Conservation (phyloP, 23 red algal genomes). For the Gracilaria gracilis region DNA sequence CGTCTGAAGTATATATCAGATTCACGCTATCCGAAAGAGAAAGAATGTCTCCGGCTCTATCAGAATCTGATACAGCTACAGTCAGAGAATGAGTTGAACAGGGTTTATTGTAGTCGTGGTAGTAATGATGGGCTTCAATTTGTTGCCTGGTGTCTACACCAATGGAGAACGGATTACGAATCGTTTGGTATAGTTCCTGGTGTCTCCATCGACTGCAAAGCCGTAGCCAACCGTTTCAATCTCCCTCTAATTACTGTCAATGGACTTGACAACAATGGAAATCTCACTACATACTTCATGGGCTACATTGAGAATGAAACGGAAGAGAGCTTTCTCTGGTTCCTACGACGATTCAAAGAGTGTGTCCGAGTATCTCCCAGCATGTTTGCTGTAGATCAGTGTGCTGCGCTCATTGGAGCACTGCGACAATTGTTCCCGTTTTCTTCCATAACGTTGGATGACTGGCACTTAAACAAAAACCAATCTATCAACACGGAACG, state of each 20-base stretch:
- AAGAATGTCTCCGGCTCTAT: background rate
- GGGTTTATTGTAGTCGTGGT: background rate
- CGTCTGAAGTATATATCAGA: background rate
- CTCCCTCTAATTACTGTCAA: background rate
- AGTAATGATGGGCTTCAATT: background rate
- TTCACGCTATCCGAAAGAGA: background rate
- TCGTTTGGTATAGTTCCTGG: background rate
- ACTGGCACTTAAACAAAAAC: background rate
- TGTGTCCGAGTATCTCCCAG: background rate
- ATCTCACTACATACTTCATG: background rate
- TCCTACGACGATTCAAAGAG: background rate
- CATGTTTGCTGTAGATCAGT: background rate
- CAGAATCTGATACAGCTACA: background rate
- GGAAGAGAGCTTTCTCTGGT: background rate
- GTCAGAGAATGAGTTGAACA: background rate
- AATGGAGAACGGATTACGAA: conserved; percentile 25
- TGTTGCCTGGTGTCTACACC: background rate
- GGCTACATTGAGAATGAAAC: background rate
- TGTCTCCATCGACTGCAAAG: background rate
- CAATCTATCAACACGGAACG: background rate
- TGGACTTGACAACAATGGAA: background rate
- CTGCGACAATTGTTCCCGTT: background rate
- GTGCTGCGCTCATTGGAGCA: background rate
- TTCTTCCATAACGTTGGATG: background rate
- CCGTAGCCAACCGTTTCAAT: background rate